Evolutionary conservation across 805 yeast species (phyloP).

Genomic region (Candida boleticola): DNA sequence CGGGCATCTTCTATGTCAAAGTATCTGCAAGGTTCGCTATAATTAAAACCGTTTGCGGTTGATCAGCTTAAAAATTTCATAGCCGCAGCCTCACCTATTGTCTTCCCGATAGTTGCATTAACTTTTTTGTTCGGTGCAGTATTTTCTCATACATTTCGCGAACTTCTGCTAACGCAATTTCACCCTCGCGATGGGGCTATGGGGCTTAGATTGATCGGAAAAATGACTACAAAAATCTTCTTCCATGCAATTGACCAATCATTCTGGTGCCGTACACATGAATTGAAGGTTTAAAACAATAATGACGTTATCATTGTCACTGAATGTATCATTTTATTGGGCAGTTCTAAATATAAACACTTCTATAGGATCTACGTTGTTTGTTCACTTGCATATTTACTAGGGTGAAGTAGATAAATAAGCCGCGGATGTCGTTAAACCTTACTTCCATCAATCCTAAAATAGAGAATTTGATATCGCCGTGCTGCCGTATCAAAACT

Average conservation of each 20-base stretch:
- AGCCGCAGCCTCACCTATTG: neutral
- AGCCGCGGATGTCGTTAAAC: neutral
- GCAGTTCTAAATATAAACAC: neutral
- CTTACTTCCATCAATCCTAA: no score
- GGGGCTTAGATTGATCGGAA: neutral
- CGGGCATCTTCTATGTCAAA: no score
- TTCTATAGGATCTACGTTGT: neutral
- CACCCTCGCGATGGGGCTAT: no score
- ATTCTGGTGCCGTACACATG: no score
- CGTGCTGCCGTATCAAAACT: neutral
- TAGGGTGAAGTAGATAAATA: neutral
- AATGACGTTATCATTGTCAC: no score
- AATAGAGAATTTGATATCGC: no score
- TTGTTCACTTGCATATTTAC: conserved; percentile 2
- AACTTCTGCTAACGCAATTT: no score
- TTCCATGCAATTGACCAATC: neutral
- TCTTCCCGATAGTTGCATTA: neutral
- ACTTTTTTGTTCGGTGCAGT: neutral
- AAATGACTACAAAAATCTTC: neutral
- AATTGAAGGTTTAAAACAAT: no score
- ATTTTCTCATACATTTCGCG: no score
- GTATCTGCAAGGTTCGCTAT: neutral
- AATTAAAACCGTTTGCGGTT: neutral
- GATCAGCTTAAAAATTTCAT: neutral
- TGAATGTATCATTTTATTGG: no score